phyloP scores from a whole-genome alignment of 352 stramenopile species.

The Globisporangium splendens region DNA sequence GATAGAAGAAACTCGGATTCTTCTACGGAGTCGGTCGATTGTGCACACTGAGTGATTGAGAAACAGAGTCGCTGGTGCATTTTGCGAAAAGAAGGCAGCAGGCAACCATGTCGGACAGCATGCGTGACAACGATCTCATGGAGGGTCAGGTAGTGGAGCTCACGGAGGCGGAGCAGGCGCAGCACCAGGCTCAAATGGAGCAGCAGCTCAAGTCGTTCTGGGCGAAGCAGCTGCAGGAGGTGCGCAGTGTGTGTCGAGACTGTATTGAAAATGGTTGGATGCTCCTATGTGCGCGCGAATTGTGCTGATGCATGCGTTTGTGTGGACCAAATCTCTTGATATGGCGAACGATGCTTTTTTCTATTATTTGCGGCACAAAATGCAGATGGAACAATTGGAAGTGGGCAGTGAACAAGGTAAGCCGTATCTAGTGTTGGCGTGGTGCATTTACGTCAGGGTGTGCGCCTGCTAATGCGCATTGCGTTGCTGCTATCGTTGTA shows the following conservation, averaged over 20 bases:
- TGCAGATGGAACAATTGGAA: constrained; percentile 87
- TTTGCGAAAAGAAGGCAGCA: background rate
- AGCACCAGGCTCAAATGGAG: constrained; percentile 86
- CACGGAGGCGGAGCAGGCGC: constrained; percentile 79
- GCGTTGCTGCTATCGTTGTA: too few relatives aligned
- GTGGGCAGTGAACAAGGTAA: constrained; percentile 92
- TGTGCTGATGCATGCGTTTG: background rate
- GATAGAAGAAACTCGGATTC: too few relatives aligned
- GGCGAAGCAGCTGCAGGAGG: constrained; percentile 87
- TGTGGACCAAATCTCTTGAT: background rate
- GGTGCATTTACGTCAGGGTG: too few relatives aligned
- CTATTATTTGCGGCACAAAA: too few relatives aligned
- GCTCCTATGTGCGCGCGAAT: background rate
- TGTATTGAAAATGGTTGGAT: too few relatives aligned
- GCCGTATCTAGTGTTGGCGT: background rate
- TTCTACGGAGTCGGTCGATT: too few relatives aligned
- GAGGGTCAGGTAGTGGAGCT: constrained; percentile 86
- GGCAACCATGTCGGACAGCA: constrained; percentile 10
- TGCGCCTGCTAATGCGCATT: too few relatives aligned
- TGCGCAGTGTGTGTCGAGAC: constrained; percentile 12
- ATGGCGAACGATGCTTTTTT: background rate
- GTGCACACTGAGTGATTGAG: too few relatives aligned
- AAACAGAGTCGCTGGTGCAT: too few relatives aligned
- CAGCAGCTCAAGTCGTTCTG: constrained; percentile 92
- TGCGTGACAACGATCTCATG: constrained; percentile 33